phyloP scores from a whole-genome alignment of 352 stramenopile species.

The Nothophytophthora sp. region DNA sequence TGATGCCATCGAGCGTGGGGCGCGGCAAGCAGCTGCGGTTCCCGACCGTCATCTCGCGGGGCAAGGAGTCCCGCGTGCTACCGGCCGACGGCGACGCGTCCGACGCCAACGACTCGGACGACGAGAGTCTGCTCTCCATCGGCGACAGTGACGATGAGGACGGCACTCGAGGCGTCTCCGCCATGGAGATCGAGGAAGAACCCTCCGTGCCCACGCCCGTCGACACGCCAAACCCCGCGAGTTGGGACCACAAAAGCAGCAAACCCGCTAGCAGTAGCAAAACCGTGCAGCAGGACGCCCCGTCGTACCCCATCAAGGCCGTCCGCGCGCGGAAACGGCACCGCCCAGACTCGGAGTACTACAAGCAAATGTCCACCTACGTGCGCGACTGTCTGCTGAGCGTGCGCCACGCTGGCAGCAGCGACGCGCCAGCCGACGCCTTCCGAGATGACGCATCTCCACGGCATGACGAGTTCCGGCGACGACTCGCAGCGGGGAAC shows the following conservation, averaged over 20 bases:
- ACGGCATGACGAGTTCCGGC: conserved; percentile 67
- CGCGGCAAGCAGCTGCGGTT: conserved; percentile 83
- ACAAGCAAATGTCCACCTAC: conserved; percentile 85
- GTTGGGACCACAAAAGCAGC: conserved; percentile 13
- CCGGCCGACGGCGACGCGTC: conserved; percentile 35
- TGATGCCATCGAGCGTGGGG: conserved; percentile 70
- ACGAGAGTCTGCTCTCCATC: conserved; percentile 77
- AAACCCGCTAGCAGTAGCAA: conserved; percentile 16
- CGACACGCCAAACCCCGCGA: not conserved
- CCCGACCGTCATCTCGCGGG: conserved; percentile 62
- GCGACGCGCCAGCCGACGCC: conserved; percentile 35
- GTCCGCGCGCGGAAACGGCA: conserved; percentile 76
- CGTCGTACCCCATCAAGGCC: conserved; percentile 72
- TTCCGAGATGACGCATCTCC: conserved; percentile 47
- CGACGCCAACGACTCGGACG: conserved; percentile 62
- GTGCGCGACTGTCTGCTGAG: conserved; percentile 82
- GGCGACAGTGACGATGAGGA: conserved; percentile 63
- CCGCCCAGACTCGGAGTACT: conserved; percentile 81
- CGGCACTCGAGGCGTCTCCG: conserved; percentile 23
- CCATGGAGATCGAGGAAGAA: conserved; percentile 35
- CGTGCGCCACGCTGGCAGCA: conserved; percentile 51
- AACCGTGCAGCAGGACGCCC: conserved; percentile 5
- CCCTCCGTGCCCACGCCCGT: conserved; percentile 8
- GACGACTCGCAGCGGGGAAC: conserved; percentile 56
- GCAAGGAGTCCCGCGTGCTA: conserved; percentile 65